Evolutionary conservation across 2,329 filamentous ascomycete species (phyloP), one percentile per base, ranked within the genome.

Genomic region (Cladophialophora psammophila): DNA sequence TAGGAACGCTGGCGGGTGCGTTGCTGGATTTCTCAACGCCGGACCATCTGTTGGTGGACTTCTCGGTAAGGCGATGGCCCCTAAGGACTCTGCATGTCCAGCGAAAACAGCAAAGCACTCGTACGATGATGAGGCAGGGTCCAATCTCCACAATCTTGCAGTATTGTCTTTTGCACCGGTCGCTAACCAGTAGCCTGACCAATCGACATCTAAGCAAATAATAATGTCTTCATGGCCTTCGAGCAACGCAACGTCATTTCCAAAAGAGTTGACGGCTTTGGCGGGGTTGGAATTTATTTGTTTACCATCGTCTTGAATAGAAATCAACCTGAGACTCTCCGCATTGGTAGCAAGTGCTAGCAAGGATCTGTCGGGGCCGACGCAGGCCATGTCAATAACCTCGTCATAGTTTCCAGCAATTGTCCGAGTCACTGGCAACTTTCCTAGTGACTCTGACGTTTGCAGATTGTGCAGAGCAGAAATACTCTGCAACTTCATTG

Each of bases 391-490:
- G 76, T 99, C 96, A 72, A 99, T 97, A 60, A 99, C 93, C 78
- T 99, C 95, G 77, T 99, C 96, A 78, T 98, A 93, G 6, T 95
- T 97, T 61, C 95, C 96, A 4, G 94, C 97, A 72, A 99, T 96
- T 53, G 93, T 88, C 72, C 91, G 88, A 53, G 91, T 85, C 0
- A 89, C 75, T 9, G 85, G 82, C 31, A 90, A 78, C 74, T 76
- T 84, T 26, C 74, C 74, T 42, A 82, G 65, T n/a, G 78, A 66
- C 35, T 78, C 75, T 35, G 80, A 54, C n/a, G n/a, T 45, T 12
- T 63, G 64, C 7, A 77, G 67, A 38, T 75, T 72, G 32, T 76
- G 63, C 72, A 86, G 57, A 75, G 85, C 58, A 76, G 77, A 67
- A 75, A 85, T 77, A 1, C 87, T 88, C 77, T 94, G 93, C 36